These are phyloP conservation scores for Diutina ranongensis DNA, from an alignment of 1,139 yeast species.

Conservation along the genomic window DNA sequence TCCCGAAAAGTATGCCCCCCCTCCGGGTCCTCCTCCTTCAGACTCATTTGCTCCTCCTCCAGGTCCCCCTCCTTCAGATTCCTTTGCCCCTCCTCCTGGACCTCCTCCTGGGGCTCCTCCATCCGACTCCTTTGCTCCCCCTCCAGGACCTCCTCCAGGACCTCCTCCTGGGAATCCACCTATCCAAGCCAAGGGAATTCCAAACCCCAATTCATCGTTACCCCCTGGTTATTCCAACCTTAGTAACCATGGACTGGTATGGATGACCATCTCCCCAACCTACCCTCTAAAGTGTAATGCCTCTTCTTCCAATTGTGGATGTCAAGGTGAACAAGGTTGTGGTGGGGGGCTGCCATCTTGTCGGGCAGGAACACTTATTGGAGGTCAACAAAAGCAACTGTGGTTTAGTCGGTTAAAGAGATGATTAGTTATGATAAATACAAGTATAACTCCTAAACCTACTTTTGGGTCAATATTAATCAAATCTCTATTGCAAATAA, in stretches of 20 bases:
- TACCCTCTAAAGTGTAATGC: conserved; percentile 1
- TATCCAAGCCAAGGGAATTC: too few relatives aligned
- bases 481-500: neutral
- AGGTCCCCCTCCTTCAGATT: neutral
- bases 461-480: too few relatives aligned
- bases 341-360: conserved; percentile 3
- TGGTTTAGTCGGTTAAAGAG: neutral
- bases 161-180: neutral
- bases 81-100: conserved; percentile 3
- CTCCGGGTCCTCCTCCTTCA: conserved; percentile 2
- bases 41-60: neutral
- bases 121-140: neutral
- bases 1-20: neutral
- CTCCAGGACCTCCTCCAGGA: neutral
- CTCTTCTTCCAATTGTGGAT: neutral
- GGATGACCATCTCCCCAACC: neutral
- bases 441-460: too few relatives aligned
- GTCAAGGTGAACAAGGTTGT: neutral
- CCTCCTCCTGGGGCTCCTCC: conserved; percentile 1
- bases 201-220: neutral
- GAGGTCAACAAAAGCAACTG: neutral
- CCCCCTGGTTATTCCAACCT: conserved; percentile 2
- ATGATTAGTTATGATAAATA: neutral
- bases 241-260: neutral
- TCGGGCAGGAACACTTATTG: neutral